Evolutionary conservation across 495 filamentous ascomycete species (phyloP), one percentile per base, ranked within the genome.

Genomic region (Tetracladium marchalianum): DNA sequence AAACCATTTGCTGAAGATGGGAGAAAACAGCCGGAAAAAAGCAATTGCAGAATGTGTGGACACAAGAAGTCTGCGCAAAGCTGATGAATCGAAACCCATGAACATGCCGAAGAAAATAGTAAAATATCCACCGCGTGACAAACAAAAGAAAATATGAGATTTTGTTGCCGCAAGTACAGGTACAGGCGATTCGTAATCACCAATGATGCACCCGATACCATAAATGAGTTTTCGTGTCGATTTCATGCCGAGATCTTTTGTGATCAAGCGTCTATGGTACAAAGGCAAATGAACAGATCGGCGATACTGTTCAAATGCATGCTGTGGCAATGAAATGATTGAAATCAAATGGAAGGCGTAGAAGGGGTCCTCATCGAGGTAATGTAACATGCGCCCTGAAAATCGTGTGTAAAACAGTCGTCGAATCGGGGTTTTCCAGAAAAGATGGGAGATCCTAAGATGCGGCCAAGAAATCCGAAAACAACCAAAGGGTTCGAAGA

Each of bases 381-480:
- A 55, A 34, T 56, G 52, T 55, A 54, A 55, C 52, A 54, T 47
- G 54, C 44, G 56, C 53, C 56, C 52, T 59, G 43, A 59, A 56
- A 56, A 47, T 59, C 56, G 37, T 59, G 52, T 54, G 56, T 47
- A 55, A 55, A 55, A 56, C 50, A 56, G 43, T 52, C 43, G 41
- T 46, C 39, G 52, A 56, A 52, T 31, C 22, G 37, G 35, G 32
- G 34, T 40, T 15, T 48, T 31, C 36, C 31, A 45, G 5, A 32
- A 13, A 36, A 27, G 7, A 27, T 27, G 22, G 35, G n/a, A 37
- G 43, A 41, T 39, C 12, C 7, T 33, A 31, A 22, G 31, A 36
- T 37, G 17, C 36, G 15, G 33, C 24, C 31, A 41, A n/a, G 39
- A 49, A 10, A 34, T 33, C 9, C 27, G 34, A 39, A 47, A 47